Evolutionary conservation across 805 yeast species (phyloP).

Genomic region (Candida parachauliodes): DNA sequence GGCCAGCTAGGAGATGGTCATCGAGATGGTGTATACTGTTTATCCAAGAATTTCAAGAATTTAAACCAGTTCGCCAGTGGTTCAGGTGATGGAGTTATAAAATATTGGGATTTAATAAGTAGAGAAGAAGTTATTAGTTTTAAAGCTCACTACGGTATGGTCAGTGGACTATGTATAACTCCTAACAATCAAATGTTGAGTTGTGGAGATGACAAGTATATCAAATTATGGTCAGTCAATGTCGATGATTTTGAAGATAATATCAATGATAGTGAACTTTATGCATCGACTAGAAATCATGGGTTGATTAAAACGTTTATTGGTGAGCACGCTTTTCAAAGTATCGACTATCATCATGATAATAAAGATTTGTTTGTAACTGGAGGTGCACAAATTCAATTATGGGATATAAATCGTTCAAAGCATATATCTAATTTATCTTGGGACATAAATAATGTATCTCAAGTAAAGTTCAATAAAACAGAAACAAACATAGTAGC

Average conservation of each 20-base stretch:
- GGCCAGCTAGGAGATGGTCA: slow-evolving; percentile 96
- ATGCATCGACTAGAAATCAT: slow-evolving; percentile 21
- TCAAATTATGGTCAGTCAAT: slow-evolving; percentile 83
- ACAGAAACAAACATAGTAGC: slow-evolving; percentile 89
- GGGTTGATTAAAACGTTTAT: slow-evolving; percentile 76
- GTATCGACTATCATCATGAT: slow-evolving; percentile 77
- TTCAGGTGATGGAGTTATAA: slow-evolving; percentile 91
- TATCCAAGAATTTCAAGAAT: slow-evolving; percentile 72
- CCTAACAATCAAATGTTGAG: slow-evolving; percentile 62
- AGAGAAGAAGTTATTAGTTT: slow-evolving; percentile 72
- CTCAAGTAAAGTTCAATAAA: slow-evolving; percentile 78
- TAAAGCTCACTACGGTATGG: slow-evolving; percentile 88
- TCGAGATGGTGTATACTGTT: slow-evolving; percentile 85
- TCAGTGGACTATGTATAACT: slow-evolving; percentile 75
- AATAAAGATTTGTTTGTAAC: slow-evolving; percentile 75
- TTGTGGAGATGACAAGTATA: slow-evolving; percentile 86
- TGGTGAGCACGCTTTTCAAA: slow-evolving; percentile 80
- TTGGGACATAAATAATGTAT: slow-evolving; percentile 96
- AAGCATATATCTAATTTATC: slow-evolving; percentile 73
- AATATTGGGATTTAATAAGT: slow-evolving; percentile 87
- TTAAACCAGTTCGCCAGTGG: slow-evolving; percentile 84
- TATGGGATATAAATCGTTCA: slow-evolving; percentile 88
- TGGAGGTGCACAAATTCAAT: slow-evolving; percentile 82
- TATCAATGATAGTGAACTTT: slow-evolving; percentile 28
- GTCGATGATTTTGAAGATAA: slow-evolving; percentile 47